Conservation (phyloP, 805 yeast species). For the Komagataella kurtzmanii region DNA sequence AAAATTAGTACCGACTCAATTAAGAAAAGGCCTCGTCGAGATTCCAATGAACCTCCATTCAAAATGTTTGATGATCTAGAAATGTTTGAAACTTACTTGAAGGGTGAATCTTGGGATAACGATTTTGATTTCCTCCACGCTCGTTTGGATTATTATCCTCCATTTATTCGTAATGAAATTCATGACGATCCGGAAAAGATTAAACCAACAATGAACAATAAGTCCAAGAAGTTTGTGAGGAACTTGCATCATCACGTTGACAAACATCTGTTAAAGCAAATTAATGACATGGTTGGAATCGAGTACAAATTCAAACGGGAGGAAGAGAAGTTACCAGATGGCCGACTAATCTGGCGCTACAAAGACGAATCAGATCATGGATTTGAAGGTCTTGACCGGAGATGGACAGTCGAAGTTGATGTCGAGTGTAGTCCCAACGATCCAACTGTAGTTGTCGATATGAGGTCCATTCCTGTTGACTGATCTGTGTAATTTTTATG, state of each 20-base stretch:
- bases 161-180: conserved; percentile 49
- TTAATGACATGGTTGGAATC: conserved; percentile 41
- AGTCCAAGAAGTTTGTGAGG: conserved; percentile 54
- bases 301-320: conserved; percentile 22
- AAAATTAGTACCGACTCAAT: conserved; percentile 6
- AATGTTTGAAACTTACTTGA: conserved; percentile 44
- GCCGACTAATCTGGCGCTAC: conserved; percentile 45
- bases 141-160: conserved; percentile 56
- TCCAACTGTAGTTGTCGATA: conserved; percentile 53
- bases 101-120: conserved; percentile 67
- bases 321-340: conserved; percentile 30
- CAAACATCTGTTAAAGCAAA: conserved; percentile 50
- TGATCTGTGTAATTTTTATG: neutral
- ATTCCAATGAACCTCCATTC: conserved; percentile 10
- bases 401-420: conserved; percentile 48
- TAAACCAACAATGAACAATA: conserved; percentile 55
- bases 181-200: conserved; percentile 57
- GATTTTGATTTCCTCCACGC: conserved; percentile 62
- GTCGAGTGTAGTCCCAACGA: conserved; percentile 53
- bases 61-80: conserved; percentile 41
- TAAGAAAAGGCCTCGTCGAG: conserved; percentile 3
- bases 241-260: conserved; percentile 61
- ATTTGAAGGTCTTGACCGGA: conserved; percentile 27
- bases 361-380: conserved; percentile 44
- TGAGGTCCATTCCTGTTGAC: conserved; percentile 35